Evolutionary conservation across 768 basidiomycete species (phyloP).

Genomic region (Filobasidium floriforme): DNA sequence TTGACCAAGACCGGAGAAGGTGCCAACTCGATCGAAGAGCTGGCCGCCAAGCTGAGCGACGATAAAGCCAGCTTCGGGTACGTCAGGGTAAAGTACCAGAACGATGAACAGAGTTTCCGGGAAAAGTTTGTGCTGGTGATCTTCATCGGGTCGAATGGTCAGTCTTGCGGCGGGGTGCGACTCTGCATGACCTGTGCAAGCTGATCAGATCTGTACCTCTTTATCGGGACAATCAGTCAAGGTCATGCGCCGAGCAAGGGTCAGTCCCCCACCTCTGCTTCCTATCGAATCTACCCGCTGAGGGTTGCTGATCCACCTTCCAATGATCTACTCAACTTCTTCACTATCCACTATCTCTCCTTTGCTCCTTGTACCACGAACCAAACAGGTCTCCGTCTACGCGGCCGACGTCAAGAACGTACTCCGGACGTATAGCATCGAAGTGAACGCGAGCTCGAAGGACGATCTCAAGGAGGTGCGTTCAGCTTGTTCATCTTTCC

Average conservation of each 20-base stretch:
- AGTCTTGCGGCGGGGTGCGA: background rate
- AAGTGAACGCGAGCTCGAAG: constrained; percentile 73
- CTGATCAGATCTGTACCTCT: too few relatives aligned
- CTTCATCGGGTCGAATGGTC: constrained; percentile 42
- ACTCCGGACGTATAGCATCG: constrained; percentile 56
- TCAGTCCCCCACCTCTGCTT: constrained; percentile 37
- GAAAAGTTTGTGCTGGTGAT: constrained; percentile 58
- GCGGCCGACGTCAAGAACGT: constrained; percentile 19
- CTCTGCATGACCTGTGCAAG: too few relatives aligned
- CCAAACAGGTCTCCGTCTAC: constrained; percentile 79
- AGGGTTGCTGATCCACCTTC: too few relatives aligned
- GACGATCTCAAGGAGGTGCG: constrained; percentile 64
- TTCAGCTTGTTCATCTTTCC: too few relatives aligned
- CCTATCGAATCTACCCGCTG: too few relatives aligned
- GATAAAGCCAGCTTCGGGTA: constrained; percentile 72
- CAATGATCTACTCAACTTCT: too few relatives aligned
- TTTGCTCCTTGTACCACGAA: background rate
- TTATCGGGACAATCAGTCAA: constrained; percentile 70
- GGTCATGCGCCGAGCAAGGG: constrained; percentile 88
- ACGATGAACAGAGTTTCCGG: constrained; percentile 56
- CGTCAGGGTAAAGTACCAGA: constrained; percentile 71
- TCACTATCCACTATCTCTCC: background rate
- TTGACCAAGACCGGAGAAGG: constrained; percentile 72
- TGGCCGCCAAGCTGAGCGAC: constrained; percentile 46
- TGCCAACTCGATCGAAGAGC: constrained; percentile 69